phyloP scores from a whole-genome alignment of 2,329 filamentous ascomycete species.

The Ceratocystis ficicola region DNA sequence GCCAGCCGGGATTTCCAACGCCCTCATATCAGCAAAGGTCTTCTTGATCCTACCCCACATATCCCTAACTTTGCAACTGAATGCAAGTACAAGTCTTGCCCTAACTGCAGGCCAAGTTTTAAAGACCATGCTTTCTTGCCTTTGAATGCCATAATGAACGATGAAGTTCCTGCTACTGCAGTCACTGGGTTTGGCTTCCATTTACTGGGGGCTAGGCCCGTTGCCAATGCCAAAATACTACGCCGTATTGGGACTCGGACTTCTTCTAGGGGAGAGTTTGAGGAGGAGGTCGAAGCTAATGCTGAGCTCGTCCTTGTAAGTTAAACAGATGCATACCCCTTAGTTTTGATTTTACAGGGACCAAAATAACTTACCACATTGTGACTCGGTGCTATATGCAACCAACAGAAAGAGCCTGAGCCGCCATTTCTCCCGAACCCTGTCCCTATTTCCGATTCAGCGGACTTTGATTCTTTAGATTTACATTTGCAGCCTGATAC shows the following conservation, averaged over 20 bases:
- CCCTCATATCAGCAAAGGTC: slow-evolving; percentile 23
- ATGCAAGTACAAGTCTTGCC: slow-evolving; percentile 29
- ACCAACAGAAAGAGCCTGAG: slow-evolving; percentile 8
- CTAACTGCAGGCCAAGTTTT: slow-evolving; percentile 36
- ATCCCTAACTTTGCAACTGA: slow-evolving; percentile 22
- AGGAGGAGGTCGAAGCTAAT: not conserved
- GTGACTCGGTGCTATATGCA: not conserved
- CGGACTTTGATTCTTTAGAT: not conserved
- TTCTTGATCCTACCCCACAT: slow-evolving; percentile 24
- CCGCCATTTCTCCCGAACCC: slow-evolving; percentile 12
- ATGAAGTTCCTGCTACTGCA: slow-evolving; percentile 39
- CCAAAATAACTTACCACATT: not conserved
- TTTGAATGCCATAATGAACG: slow-evolving; percentile 39
- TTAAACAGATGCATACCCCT: not conserved
- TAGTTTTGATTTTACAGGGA: not conserved
- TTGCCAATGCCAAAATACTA: slow-evolving; percentile 31
- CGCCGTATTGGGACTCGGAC: not conserved
- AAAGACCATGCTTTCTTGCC: slow-evolving; percentile 38
- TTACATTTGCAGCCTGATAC: not conserved
- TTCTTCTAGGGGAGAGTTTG: not conserved
- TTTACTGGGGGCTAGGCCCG: slow-evolving; percentile 33
- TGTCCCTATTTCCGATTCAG: not conserved
- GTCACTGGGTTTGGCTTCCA: slow-evolving; percentile 44
- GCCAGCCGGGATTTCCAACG: slow-evolving; percentile 22
- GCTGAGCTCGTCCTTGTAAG: not conserved